phyloP scores from a whole-genome alignment of 1,284 basidiomycete genomes.

The Apiotrichum siamense region DNA sequence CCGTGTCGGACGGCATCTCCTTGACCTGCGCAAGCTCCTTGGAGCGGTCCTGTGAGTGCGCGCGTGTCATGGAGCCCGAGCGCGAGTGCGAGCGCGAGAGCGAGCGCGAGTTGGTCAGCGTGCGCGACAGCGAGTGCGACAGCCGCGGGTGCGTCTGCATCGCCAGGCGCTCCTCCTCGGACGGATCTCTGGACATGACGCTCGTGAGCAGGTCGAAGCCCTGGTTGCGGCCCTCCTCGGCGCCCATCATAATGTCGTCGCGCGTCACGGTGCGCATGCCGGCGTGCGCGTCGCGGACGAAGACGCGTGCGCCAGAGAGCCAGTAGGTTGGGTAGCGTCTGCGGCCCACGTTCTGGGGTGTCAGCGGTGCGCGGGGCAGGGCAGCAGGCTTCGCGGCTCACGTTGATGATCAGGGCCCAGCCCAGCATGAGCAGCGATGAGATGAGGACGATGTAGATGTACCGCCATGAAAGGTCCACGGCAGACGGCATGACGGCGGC shows the following conservation, averaged over 20 bases:
- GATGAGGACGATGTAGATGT: slow-evolving; percentile 57
- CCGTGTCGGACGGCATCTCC: no score
- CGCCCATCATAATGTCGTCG: slow-evolving; percentile 6
- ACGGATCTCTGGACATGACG: neutral
- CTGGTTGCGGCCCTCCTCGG: slow-evolving; percentile 9
- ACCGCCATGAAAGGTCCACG: slow-evolving; percentile 56
- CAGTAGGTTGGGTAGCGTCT: slow-evolving; percentile 56
- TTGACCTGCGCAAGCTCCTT: no score
- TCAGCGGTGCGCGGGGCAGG: neutral
- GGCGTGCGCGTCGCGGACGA: slow-evolving; percentile 1
- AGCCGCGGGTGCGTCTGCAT: no score
- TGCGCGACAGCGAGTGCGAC: no score
- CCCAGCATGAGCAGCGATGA: slow-evolving; percentile 53
- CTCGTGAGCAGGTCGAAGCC: slow-evolving; percentile 2
- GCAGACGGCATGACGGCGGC: slow-evolving; percentile 53
- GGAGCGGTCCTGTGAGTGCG: no score
- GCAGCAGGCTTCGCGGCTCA: neutral
- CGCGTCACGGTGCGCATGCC: neutral
- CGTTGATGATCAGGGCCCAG: slow-evolving; percentile 55
- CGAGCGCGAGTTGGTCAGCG: no score
- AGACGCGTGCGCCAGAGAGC: slow-evolving; percentile 23
- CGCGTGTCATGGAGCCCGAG: no score
- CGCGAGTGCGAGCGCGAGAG: no score
- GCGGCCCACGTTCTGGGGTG: slow-evolving; percentile 53
- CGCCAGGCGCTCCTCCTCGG: neutral